Evolutionary conservation across 768 basidiomycete genomes (phyloP), one percentile per base, ranked within the genome.

Genomic region (Pisolithus orientalis): DNA sequence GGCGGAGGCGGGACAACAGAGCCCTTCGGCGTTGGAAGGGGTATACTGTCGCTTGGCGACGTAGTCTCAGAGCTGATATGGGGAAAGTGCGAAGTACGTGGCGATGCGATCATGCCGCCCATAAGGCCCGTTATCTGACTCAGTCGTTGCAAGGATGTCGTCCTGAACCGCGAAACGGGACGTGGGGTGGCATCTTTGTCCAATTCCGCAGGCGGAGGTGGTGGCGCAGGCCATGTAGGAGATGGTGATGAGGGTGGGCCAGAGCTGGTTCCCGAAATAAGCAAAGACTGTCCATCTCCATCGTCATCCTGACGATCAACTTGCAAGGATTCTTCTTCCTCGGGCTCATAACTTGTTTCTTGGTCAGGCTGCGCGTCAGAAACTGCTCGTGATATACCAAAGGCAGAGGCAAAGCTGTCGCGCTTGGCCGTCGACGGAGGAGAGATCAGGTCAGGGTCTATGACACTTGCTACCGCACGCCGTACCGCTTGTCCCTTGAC

Each of bases 401-500:
- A 57, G 45, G 59, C 45, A 25, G 55, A 55, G 40, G 50, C 32
- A 11, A 47, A 38, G 17, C 56, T 59, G 49, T 56, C 62, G 5
- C 55, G 53, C 28, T 17, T 49, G 10, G 62, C 56, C 44, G 34
- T 5, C 32, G 46, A 47, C 6, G 49, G 7, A 9, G 58, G 17
- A 2, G 65, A 63, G 14, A 67, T 57, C 5, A 51, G 28, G 42
- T 68, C 68, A 25, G 65, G 57, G 43, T 72, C 70, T 38, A 82
- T 63, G 16, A 82, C 72, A 42, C 76, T 78, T n/a, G 82, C 80
- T 9, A 77, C 71, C 11, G 79, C 74, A 21, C 77, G 69, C 51
- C 78, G 70, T 25, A 75, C 79, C 10, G 83, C 66, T 21, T 73
- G 77, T 49, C 70, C 71, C 46, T 75, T 66, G 6, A 79, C 75